phyloP scores from a whole-genome alignment of 805 yeast genomes.

The Kluyveromyces dobzhanskii region DNA sequence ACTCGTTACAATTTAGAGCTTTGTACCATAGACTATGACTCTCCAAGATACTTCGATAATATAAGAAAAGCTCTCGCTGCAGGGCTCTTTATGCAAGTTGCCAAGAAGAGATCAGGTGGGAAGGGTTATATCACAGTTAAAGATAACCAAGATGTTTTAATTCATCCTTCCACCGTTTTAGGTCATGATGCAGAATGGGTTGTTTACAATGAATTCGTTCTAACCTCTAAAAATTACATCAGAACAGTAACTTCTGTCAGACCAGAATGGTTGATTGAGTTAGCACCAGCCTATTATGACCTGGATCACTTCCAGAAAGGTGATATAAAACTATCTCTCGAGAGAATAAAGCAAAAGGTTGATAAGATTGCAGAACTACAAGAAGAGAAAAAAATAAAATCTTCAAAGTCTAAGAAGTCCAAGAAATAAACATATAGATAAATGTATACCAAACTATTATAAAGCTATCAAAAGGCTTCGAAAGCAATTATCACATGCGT shows the following conservation, averaged over 20 bases:
- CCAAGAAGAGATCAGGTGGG: conserved; percentile 75
- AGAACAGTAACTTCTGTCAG: conserved; percentile 86
- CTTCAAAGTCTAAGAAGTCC: conserved; percentile 18
- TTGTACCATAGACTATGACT: conserved; percentile 57
- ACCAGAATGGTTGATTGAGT: conserved; percentile 87
- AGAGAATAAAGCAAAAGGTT: conserved; percentile 47
- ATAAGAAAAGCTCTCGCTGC: conserved; percentile 78
- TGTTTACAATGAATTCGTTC: conserved; percentile 88
- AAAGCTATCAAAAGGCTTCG: too few species aligned
- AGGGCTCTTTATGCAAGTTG: conserved; percentile 99
- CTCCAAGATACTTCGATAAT: conserved; percentile 62
- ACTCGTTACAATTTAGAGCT: conserved; percentile 68
- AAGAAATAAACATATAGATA: conserved; percentile 5
- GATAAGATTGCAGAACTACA: conserved; percentile 34
- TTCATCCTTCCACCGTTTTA: conserved; percentile 89
- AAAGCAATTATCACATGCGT: too few species aligned
- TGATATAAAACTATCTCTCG: conserved; percentile 61
- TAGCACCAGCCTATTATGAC: conserved; percentile 60
- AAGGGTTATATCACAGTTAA: conserved; percentile 86
- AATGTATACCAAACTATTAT: conserved; percentile 1
- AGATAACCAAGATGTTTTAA: conserved; percentile 90
- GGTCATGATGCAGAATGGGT: conserved; percentile 91
- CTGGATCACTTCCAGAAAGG: conserved; percentile 60
- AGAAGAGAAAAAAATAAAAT: conserved; percentile 13
- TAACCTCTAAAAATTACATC: conserved; percentile 88